Conservation (phyloP, 805 yeast species). For the Hanseniaspora meyeri region DNA sequence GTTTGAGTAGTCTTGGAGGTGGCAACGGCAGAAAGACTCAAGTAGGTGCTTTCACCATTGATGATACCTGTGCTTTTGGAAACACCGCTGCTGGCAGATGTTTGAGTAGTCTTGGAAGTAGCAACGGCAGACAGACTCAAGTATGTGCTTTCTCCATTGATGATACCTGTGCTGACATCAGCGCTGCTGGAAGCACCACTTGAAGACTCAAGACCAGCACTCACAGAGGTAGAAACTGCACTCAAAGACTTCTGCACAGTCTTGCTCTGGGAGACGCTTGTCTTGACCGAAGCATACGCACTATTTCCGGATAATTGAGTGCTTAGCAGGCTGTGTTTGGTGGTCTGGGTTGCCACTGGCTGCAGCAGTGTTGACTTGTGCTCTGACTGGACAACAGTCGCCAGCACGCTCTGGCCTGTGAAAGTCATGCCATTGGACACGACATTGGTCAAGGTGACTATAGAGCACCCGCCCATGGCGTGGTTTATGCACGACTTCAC, state of each 20-base stretch:
- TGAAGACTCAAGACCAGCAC: no score
- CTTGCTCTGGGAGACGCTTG: not conserved
- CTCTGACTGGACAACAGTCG: not conserved
- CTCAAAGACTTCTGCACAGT: not conserved
- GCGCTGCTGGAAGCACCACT: no score
- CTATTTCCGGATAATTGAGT: not conserved
- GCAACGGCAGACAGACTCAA: not conserved
- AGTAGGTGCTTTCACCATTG: not conserved
- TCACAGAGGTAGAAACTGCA: not conserved
- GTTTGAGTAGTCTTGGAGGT: no score
- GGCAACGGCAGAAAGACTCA: no score
- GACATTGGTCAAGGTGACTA: not conserved
- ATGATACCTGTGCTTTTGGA: no score
- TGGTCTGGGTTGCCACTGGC: not conserved
- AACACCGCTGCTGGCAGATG: no score
- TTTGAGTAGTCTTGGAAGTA: not conserved
- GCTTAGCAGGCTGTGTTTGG: not conserved
- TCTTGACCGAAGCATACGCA: not conserved
- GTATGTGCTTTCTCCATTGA: not conserved
- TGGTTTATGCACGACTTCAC: slow-evolving; percentile 13
- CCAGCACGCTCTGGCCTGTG: not conserved
- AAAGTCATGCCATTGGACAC: not conserved
- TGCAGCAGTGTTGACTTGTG: not conserved
- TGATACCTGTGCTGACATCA: not conserved
- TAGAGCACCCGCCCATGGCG: slow-evolving; percentile 8